phyloP scores from a whole-genome alignment of 1,284 basidiomycete species.

The Apiotrichum brassicae region DNA sequence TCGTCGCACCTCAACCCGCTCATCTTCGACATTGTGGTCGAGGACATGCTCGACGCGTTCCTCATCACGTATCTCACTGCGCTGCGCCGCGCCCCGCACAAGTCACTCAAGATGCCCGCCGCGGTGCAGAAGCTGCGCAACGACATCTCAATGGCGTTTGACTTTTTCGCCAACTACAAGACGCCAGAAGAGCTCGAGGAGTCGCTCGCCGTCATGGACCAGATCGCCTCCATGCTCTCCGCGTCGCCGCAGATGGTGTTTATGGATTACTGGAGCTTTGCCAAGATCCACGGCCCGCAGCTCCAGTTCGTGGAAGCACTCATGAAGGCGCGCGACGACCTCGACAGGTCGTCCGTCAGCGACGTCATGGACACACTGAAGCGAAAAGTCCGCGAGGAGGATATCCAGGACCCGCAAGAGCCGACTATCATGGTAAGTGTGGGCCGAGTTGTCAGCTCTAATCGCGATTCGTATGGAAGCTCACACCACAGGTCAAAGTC shows the following conservation, averaged over 20 bases:
- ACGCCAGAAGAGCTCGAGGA: constrained; percentile 70
- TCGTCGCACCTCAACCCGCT: constrained; percentile 84
- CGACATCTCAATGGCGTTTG: constrained; percentile 71
- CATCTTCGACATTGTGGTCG: constrained; percentile 83
- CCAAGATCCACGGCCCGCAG: constrained; percentile 91
- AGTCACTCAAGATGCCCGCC: constrained; percentile 75
- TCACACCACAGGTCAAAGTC: constrained; percentile 33
- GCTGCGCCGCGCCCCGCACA: constrained; percentile 64
- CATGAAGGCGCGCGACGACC: constrained; percentile 81
- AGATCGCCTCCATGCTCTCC: constrained; percentile 75
- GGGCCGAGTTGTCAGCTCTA: neutral
- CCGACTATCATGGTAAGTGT: constrained; percentile 55
- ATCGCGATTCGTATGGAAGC: too few relatives aligned
- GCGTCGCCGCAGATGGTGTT: constrained; percentile 90
- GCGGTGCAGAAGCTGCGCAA: constrained; percentile 74
- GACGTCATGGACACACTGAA: constrained; percentile 93
- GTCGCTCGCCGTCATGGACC: constrained; percentile 80
- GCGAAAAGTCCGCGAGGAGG: constrained; percentile 84
- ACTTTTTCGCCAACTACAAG: constrained; percentile 77
- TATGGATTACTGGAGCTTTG: constrained; percentile 91
- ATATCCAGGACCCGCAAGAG: constrained; percentile 61
- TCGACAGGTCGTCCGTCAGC: constrained; percentile 76
- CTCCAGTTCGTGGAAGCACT: constrained; percentile 83
- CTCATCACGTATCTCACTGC: constrained; percentile 85
- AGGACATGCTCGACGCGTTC: constrained; percentile 89